Evolutionary conservation across 2,329 filamentous ascomycete genomes (phyloP).

Genomic region (Fusarium irregulare): DNA sequence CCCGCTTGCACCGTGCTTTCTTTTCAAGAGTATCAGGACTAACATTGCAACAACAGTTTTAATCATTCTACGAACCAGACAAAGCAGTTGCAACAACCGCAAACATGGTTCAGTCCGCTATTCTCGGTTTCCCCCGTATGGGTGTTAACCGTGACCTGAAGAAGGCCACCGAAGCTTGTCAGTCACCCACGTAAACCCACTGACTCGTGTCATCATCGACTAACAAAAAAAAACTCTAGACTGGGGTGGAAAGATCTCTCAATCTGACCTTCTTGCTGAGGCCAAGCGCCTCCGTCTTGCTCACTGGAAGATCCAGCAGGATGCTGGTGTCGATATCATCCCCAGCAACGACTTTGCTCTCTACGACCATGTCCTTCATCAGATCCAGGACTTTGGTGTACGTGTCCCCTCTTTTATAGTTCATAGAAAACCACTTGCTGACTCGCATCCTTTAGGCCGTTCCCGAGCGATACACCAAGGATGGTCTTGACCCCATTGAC

Average conservation of each 20-base stretch:
- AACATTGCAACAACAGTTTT: slow-evolving; percentile 29
- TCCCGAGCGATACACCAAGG: slow-evolving; percentile 92
- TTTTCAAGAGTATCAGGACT: slow-evolving; percentile 18
- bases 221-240: slow-evolving; percentile 53
- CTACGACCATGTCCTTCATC: slow-evolving; percentile 97
- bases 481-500: slow-evolving; percentile 88
- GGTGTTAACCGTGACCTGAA: slow-evolving; percentile 98
- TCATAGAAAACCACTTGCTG: slow-evolving; percentile 14
- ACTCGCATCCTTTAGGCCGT: slow-evolving; percentile 69
- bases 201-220: slow-evolving; percentile 19
- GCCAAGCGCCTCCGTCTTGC: slow-evolving; percentile 95
- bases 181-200: slow-evolving; percentile 56
- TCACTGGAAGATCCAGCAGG: slow-evolving; percentile 99
- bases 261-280: slow-evolving; percentile 89
- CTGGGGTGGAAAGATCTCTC: slow-evolving; percentile 95
- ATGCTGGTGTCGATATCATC: slow-evolving; percentile 96
- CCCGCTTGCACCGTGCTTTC: slow-evolving; percentile 41
- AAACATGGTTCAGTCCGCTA: slow-evolving; percentile 75
- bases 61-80: slow-evolving; percentile 28
- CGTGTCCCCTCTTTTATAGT: slow-evolving; percentile 52
- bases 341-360: slow-evolving; percentile 99
- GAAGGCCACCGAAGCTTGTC: slow-evolving; percentile 97
- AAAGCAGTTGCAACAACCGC: slow-evolving; percentile 48
- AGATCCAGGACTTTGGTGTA: slow-evolving; percentile 98
- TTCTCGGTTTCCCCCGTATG: slow-evolving; percentile 99